Conservation (phyloP, 2,329 filamentous ascomycete species). For the Xylariaceae sp. region DNA sequence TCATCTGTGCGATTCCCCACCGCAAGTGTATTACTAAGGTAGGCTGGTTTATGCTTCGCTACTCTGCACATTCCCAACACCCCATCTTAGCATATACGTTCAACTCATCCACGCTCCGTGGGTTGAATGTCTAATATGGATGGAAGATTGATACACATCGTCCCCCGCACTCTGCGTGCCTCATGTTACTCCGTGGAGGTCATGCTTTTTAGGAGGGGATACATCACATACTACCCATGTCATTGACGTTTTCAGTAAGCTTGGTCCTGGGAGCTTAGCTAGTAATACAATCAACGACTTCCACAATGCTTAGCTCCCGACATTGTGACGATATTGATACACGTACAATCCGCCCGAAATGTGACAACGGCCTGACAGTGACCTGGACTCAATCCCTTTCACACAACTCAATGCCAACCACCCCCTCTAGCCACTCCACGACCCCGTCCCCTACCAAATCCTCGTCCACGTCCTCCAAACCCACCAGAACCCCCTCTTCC, state of each 20-base stretch:
- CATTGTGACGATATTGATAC: too few relatives aligned
- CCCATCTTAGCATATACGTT: constrained; percentile 58
- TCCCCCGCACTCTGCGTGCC: constrained; percentile 52
- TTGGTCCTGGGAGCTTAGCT: neutral
- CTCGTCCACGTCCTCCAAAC: constrained; percentile 31
- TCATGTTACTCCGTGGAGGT: constrained; percentile 47
- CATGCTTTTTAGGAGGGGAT: constrained; percentile 47
- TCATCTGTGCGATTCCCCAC: neutral
- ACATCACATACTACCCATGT: constrained; percentile 29
- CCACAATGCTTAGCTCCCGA: neutral
- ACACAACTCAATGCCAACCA: constrained; percentile 8
- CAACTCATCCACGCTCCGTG: constrained; percentile 47
- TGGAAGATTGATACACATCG: constrained; percentile 47
- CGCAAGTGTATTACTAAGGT: neutral
- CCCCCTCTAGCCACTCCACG: constrained; percentile 3
- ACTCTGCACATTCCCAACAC: constrained; percentile 19
- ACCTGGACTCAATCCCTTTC: neutral
- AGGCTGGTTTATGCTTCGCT: constrained; percentile 4
- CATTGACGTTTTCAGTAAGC: neutral
- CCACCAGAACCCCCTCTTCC: constrained; percentile 36
- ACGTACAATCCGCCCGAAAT: too few relatives aligned
- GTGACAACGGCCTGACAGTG: too few relatives aligned
- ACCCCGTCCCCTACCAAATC: constrained; percentile 1
- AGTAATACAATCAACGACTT: neutral
- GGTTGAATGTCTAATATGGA: constrained; percentile 53